A percentile compares a stretch with the other conserved stretches of the same genome.
phyloP scores from a whole-genome alignment of 129 eudicot species.

The Flaveria sonorensis region DNA sequence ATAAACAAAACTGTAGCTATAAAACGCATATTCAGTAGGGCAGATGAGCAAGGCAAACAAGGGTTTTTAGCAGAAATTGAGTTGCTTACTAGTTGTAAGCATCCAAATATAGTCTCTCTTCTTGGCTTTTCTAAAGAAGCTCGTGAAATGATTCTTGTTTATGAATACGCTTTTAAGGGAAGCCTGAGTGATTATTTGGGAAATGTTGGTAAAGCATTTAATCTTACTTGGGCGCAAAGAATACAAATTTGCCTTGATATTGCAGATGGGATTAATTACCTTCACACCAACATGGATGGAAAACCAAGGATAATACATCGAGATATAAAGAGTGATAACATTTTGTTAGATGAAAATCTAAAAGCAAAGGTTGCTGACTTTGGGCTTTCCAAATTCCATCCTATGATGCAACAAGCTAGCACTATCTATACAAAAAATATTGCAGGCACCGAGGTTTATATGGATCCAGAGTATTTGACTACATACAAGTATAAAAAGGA shows the following conservation, averaged over 20 bases:
- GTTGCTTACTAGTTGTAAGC: constrained; percentile 11
- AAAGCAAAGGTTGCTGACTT: constrained; percentile 8
- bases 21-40: background rate
- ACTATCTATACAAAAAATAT: background rate
- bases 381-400: constrained; percentile 13
- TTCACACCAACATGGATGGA: background rate
- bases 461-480: background rate
- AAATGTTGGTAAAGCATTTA: background rate
- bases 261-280: constrained; percentile 7
- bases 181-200: background rate
- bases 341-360: background rate
- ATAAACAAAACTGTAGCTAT: constrained; percentile 1
- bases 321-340: constrained; percentile 17
- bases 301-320: constrained; percentile 8
- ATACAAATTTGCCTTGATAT: constrained; percentile 5
- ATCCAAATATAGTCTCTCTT: constrained; percentile 2
- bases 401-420: background rate
- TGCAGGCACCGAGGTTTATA: background rate
- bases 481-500: constrained; percentile 1
- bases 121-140: background rate
- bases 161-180: background rate
- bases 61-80: constrained; percentile 8
- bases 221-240: constrained; percentile 6
- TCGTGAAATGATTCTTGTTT: constrained; percentile 1
- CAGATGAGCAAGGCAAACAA: background rate